Evolutionary conservation across 1,139 yeast genomes (phyloP).

Genomic region (Lodderomyces metapsilosis): DNA sequence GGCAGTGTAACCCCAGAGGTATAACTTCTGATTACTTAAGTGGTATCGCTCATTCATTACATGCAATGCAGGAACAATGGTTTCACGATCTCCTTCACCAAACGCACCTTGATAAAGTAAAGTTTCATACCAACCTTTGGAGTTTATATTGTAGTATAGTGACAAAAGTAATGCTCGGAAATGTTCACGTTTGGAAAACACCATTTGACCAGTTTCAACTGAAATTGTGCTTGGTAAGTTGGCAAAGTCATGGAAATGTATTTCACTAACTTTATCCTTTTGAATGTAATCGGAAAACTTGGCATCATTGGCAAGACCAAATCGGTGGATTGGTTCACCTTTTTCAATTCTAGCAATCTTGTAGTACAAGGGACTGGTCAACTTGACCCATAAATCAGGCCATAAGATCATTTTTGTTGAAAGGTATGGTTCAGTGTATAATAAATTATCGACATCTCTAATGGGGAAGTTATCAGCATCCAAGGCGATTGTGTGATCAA

Average conservation of each 20-base stretch:
- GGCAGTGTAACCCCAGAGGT: constrained; percentile 26
- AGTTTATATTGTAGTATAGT: constrained; percentile 33
- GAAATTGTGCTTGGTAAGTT: constrained; percentile 30
- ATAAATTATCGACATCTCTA: constrained; percentile 29
- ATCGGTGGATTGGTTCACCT: constrained; percentile 31
- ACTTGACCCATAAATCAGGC: constrained; percentile 42
- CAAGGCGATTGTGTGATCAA: constrained; percentile 33
- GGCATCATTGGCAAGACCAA: constrained; percentile 30
- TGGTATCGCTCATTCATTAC: constrained; percentile 36
- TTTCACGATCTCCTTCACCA: constrained; percentile 41
- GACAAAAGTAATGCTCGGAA: constrained; percentile 28
- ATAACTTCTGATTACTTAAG: constrained; percentile 23
- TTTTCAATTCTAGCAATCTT: constrained; percentile 30
- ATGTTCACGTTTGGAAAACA: constrained; percentile 32
- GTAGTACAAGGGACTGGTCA: constrained; percentile 34
- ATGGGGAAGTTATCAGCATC: constrained; percentile 39
- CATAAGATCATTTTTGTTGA: constrained; percentile 33
- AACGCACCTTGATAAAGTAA: constrained; percentile 38
- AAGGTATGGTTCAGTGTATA: constrained; percentile 25
- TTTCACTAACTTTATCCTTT: constrained; percentile 19
- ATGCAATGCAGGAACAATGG: constrained; percentile 38
- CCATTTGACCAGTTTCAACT: constrained; percentile 38
- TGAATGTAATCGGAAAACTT: constrained; percentile 21
- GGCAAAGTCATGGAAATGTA: constrained; percentile 33
- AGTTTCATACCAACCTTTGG: constrained; percentile 27